Percentiles rank a stretch among this genome's conserved stretches.
These are phyloP conservation scores for Eucalyptus cladocalyx DNA, from an alignment of 345 rosid genomes.

Conservation along the genomic window DNA sequence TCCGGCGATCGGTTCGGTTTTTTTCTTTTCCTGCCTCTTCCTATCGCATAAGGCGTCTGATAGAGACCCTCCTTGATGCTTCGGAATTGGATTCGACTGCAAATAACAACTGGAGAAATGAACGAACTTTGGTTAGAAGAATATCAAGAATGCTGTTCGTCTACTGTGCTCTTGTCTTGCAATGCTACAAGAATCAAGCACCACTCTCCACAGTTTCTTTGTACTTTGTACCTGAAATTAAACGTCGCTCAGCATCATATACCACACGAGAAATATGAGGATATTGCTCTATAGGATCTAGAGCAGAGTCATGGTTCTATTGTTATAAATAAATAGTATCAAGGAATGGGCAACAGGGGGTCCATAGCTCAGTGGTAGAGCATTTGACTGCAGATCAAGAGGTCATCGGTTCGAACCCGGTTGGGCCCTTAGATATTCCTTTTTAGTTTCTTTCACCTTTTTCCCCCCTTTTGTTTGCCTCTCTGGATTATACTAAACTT, in stretches of 20 bases:
- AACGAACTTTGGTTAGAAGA: not conserved
- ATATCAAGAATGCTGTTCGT: not conserved
- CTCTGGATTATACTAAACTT: not conserved
- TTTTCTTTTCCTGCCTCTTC: not conserved
- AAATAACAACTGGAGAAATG: not conserved
- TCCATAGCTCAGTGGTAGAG: conserved; percentile 91
- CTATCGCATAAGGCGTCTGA: not conserved
- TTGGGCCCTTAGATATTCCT: conserved; percentile 2
- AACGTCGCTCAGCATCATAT: not conserved
- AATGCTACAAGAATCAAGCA: not conserved
- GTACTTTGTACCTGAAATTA: not conserved
- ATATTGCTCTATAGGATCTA: fast-evolving
- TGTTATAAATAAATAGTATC: fast-evolving
- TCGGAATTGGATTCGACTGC: not conserved
- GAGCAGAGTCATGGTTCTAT: not conserved
- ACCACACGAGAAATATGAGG: not conserved
- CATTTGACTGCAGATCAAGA: conserved; percentile 78
- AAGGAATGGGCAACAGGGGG: not conserved
- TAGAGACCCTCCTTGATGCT: not conserved
- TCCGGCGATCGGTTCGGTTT: not conserved
- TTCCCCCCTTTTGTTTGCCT: not conserved
- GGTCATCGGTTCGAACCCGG: conserved; percentile 53
- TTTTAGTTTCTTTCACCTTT: not conserved
- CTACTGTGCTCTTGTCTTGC: not conserved
- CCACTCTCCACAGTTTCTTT: not conserved